phyloP scores from a whole-genome alignment of 768 basidiomycete species.

The Boletus eberwhitei region DNA sequence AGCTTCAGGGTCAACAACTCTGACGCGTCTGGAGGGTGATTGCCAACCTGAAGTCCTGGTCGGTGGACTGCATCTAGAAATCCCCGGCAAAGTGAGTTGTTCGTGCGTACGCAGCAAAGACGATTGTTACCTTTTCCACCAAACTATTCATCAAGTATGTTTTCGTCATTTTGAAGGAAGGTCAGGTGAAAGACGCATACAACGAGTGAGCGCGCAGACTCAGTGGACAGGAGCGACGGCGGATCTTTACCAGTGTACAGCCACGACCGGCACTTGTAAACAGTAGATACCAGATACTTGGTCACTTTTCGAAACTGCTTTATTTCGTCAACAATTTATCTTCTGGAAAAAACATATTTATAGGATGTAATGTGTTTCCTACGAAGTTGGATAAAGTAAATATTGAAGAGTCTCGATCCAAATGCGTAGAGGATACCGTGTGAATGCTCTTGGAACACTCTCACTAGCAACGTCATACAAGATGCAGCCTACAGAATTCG shows the following conservation, averaged over 20 bases:
- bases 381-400: too few relatives aligned
- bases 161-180: constrained; percentile 64
- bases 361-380: too few relatives aligned
- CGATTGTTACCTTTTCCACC: constrained; percentile 63
- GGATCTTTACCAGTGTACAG: constrained; percentile 5
- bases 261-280: constrained; percentile 1
- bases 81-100: constrained; percentile 1
- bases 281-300: too few relatives aligned
- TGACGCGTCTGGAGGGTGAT: constrained; percentile 17
- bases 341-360: too few relatives aligned
- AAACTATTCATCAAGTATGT: constrained; percentile 81
- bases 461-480: background rate
- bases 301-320: too few relatives aligned
- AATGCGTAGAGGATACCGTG: too few relatives aligned
- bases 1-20: constrained; percentile 14
- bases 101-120: background rate
- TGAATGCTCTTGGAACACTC: too few relatives aligned
- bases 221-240: constrained; percentile 24
- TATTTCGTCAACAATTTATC: too few relatives aligned
- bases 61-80: constrained; percentile 79
- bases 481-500: background rate
- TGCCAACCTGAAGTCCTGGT: constrained; percentile 83
- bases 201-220: background rate
- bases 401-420: too few relatives aligned
- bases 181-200: background rate